Evolutionary conservation across 768 basidiomycete genomes (phyloP), one percentile per base, ranked within the genome.

Genomic region (Pholiota conissans): DNA sequence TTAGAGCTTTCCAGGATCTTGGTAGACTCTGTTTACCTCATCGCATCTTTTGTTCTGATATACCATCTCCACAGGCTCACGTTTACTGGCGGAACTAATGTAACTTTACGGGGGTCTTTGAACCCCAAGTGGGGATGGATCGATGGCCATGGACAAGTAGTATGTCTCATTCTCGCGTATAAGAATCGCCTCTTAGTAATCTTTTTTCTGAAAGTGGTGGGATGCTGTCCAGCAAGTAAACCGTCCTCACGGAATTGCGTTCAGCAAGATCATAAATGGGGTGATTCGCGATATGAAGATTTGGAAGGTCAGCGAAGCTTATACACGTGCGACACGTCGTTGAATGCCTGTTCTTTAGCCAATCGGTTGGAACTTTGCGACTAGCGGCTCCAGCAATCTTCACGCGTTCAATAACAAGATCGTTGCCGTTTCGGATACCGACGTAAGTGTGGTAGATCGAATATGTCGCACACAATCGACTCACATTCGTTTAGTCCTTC

Each of bases 41-140:
- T 49, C 11, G n/a, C 37, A 13, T 39, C 24, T 35, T 9, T 54
- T 39, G 10, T 24, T 34, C 42, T 46, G 2, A 28, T 10, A 9
- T 28, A 1, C 24, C 5, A 28, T 29, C 16, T 16, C 20, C 5
- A 16, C 32, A 84, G 84, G 85, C 76, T 87, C 45, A 63, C 78
- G 1, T 84, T 86, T 59, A 70, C 68, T 2, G 82, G 80, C 11
- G 84, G 86, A 3, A 78, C 65, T 37, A 86, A 86, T 54, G 81
- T 87, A 42, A 86, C 84, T 9, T 66, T 88, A 6, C 72, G 81
- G 26, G 84, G 86, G 0, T 79, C 80, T 20, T 70, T 65, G 10
- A 80, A 87, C 58, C 79, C 82, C 0, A 57, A 81, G 3, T 83
- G 82, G 82, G 85, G 85, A n/a, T 87, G 84, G 84, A 77, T 87